Percentiles rank a stretch among this genome's conserved stretches.
Evolutionary conservation across 2,329 filamentous ascomycete genomes (phyloP).

Genomic region (Aureobasidium melanogenum): DNA sequence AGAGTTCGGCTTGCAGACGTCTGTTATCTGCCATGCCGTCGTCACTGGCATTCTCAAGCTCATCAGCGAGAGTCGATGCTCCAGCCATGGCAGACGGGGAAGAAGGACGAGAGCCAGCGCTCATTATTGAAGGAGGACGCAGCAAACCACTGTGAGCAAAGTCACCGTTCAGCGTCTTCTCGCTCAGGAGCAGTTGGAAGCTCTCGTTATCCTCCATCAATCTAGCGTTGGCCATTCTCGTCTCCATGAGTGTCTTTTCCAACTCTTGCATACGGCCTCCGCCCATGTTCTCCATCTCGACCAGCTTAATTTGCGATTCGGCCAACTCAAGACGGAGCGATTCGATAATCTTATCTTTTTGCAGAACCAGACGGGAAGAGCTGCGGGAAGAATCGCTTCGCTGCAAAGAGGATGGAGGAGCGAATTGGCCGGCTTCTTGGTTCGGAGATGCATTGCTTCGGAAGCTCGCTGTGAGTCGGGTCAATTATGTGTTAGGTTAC

Average conservation of each 20-base stretch:
- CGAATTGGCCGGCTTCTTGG: conserved; percentile 70
- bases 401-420: conserved; percentile 73
- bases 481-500: conserved; percentile 16
- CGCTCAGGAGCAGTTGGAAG: conserved; percentile 87
- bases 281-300: conserved; percentile 88
- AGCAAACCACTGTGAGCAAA: conserved; percentile 77
- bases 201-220: conserved; percentile 98
- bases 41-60: conserved; percentile 56
- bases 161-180: conserved; percentile 92
- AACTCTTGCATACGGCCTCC: conserved; percentile 81
- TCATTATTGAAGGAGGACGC: conserved; percentile 38
- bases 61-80: conserved; percentile 71
- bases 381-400: conserved; percentile 67
- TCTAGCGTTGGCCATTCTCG: conserved; percentile 89
- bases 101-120: conserved; percentile 14
- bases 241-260: conserved; percentile 83
- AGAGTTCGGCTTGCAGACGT: conserved; percentile 64
- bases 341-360: conserved; percentile 96
- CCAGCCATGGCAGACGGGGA: conserved; percentile 28
- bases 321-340: conserved; percentile 84
- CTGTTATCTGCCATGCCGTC: conserved; percentile 47
- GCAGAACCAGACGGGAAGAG: conserved; percentile 79
- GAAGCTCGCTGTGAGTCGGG: conserved; percentile 28
- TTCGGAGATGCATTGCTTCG: conserved; percentile 49
- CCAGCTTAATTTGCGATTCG: conserved; percentile 88